A percentile compares a stretch with the other conserved stretches of the same genome.
These are phyloP conservation scores for Phytophthora agathidicida DNA, from an alignment of 352 stramenopile species.

Conservation along the genomic window DNA sequence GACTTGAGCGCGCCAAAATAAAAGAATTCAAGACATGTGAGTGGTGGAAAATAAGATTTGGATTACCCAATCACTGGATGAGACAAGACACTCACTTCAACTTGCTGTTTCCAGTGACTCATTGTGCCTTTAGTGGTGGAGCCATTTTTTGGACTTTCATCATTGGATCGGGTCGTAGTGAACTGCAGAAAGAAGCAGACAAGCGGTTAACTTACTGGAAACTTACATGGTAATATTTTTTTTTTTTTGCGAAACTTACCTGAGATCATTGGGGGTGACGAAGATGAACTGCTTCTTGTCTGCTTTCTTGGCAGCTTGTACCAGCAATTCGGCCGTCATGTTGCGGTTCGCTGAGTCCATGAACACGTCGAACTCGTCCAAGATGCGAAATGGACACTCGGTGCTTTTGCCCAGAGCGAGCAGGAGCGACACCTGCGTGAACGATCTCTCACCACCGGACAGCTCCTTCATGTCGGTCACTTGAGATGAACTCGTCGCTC, in stretches of 20 bases:
- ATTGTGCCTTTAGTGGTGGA: too few relatives aligned
- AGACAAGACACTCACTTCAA: too few relatives aligned
- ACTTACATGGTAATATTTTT: neutral
- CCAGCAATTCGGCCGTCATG: slow-evolving; percentile 94
- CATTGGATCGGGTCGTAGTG: slow-evolving; percentile 70
- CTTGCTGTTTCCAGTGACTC: too few relatives aligned
- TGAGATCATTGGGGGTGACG: slow-evolving; percentile 88
- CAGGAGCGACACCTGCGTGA: slow-evolving; percentile 96
- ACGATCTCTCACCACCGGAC: slow-evolving; percentile 96
- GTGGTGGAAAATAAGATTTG: too few relatives aligned
- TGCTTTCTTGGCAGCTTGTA: slow-evolving; percentile 83
- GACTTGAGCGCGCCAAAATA: too few relatives aligned
- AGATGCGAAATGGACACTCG: slow-evolving; percentile 95
- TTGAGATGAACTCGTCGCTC: slow-evolving; percentile 73
- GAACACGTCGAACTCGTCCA: slow-evolving; percentile 99
- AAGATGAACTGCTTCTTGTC: slow-evolving; percentile 90
- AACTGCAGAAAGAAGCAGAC: slow-evolving; percentile 41
- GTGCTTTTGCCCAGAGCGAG: slow-evolving; percentile 93
- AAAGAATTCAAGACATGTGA: too few relatives aligned
- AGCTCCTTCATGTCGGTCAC: slow-evolving; percentile 97
- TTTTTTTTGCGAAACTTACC: slow-evolving; percentile 62
- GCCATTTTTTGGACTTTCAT: slow-evolving; percentile 91
- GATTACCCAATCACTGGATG: too few relatives aligned
- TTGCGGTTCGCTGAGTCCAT: slow-evolving; percentile 98
- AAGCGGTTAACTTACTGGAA: too few relatives aligned